Conservation (phyloP, 129 eudicot genomes). For the Pittosporum tobira region DNA sequence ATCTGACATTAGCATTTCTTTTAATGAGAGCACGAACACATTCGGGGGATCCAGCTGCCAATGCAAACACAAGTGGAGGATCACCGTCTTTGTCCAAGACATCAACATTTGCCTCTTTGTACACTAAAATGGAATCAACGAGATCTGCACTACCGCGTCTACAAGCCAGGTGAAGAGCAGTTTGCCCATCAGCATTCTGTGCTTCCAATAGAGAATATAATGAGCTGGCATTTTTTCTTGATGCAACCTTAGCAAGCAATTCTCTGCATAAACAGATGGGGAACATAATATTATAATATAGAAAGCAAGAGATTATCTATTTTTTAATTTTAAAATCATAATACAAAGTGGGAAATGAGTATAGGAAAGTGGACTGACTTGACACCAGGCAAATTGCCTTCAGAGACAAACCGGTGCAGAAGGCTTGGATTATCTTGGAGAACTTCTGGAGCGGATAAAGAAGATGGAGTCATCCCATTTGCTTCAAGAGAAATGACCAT, state of each 20-base stretch:
- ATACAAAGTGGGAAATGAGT: neutral
- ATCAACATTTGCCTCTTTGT: conserved; percentile 76
- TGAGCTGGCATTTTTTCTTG: conserved; percentile 33
- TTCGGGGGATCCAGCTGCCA: conserved; percentile 99
- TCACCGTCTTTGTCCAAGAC: conserved; percentile 96
- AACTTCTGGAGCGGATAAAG: conserved; percentile 38
- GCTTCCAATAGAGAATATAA: conserved; percentile 68
- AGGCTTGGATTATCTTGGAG: conserved; percentile 49
- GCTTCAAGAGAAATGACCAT: conserved; percentile 32
- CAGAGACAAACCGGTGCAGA: conserved; percentile 74
- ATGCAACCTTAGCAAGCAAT: conserved; percentile 63
- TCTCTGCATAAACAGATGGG: conserved; percentile 38
- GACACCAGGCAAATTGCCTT: conserved; percentile 77
- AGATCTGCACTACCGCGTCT: conserved; percentile 89
- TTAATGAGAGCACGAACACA: conserved; percentile 88
- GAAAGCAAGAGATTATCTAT: neutral
- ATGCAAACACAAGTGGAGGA: conserved; percentile 97
- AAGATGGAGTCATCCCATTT: conserved; percentile 52
- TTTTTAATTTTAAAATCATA: neutral
- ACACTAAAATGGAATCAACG: conserved; percentile 73
- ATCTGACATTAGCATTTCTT: conserved; percentile 79
- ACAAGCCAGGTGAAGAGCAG: conserved; percentile 98
- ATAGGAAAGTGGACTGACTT: conserved; percentile 38
- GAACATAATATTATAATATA: neutral
- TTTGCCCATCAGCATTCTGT: conserved; percentile 91